Base-by-base conservation (phyloP, 441 rosid species). In the Populus trichocarpa region DNA sequence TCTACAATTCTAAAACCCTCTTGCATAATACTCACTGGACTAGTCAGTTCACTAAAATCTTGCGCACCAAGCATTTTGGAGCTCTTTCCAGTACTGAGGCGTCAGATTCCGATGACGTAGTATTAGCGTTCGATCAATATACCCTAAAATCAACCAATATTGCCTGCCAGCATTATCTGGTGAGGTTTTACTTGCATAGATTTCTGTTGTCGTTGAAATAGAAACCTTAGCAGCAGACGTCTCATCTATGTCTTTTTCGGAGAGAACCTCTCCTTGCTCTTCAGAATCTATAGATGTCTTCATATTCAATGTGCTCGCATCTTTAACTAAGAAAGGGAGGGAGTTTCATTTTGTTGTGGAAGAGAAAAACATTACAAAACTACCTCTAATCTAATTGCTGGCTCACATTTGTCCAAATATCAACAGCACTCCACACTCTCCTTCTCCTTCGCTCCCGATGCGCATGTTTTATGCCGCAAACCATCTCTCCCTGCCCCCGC, bases 1-100 rank as follows among this genome's bases (percentile, higher is more conserved):
- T 87, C 87, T 83, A 79, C 78, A 92, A 83, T 70, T 72, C 79
- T 66, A 88, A 61, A 73, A 92, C 83, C 78, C 84, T 85, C 59
- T 83, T 3, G 83, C 63, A 76, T 84, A 77, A 75, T 78, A 81
- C 65, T 77, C 63, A 59, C 59, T 50, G 50, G 63, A 59, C 22
- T 76, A 70, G 80, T 69, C 32, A 72, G 76, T 77, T 74, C 80
- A 23, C 25, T 70, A 67, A 63, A 65, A 76, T 72, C 84, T 36
- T 71, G 65, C 0, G 78, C 75, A 83, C 26, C 81, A 42, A 73
- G 73, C 81, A 81, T 74, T 74, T 33, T 69, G 77, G 25, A 33
- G 63, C 61, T 77, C 50, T 79, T 70, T 32, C 75, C 2, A 67
- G 33, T n/a, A n/a, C n/a, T 30, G 23, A 12, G 50, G 78, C 53